Evolutionary conservation across 345 rosid genomes (phyloP).

Genomic region (Euphorbia tirucalli): DNA sequence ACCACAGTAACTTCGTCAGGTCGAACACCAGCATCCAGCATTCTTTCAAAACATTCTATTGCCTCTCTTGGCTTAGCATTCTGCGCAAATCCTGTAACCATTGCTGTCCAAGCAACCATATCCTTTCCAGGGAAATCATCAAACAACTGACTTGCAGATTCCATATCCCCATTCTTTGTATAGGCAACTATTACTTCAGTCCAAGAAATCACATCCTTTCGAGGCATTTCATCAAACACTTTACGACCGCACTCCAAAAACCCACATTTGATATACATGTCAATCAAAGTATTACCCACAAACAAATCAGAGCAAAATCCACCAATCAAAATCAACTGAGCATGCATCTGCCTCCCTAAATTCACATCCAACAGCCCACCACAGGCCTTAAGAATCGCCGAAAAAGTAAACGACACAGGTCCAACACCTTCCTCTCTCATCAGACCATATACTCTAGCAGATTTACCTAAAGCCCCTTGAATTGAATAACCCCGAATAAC

Average conservation of each 20-base stretch:
- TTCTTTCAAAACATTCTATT: slow-evolving; percentile 47
- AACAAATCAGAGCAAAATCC: slow-evolving; percentile 61
- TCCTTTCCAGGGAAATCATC: slow-evolving; percentile 51
- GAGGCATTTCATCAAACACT: slow-evolving; percentile 73
- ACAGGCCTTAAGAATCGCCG: slow-evolving; percentile 72
- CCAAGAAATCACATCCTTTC: slow-evolving; percentile 60
- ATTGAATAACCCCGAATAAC: slow-evolving; percentile 59
- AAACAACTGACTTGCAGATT: slow-evolving; percentile 47
- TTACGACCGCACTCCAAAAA: slow-evolving; percentile 48
- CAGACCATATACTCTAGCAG: slow-evolving; percentile 37
- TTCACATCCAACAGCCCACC: slow-evolving; percentile 33
- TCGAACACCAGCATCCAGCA: slow-evolving; percentile 50
- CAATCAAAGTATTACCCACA: slow-evolving; percentile 61
- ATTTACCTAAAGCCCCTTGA: slow-evolving; percentile 39
- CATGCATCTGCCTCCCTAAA: slow-evolving; percentile 69
- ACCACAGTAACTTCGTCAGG: slow-evolving; percentile 55
- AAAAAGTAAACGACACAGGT: slow-evolving; percentile 75
- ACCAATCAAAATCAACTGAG: slow-evolving; percentile 61
- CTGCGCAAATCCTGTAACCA: slow-evolving; percentile 68
- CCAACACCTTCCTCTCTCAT: slow-evolving; percentile 50
- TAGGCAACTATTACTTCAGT: slow-evolving; percentile 62
- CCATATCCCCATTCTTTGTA: slow-evolving; percentile 53
- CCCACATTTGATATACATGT: slow-evolving; percentile 61
- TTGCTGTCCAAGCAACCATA: slow-evolving; percentile 72
- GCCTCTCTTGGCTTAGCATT: slow-evolving; percentile 78